A percentile compares a stretch with the other conserved stretches of the same genome.
These are phyloP conservation scores for Epichloe coenophiala DNA, from an alignment of 2,329 filamentous ascomycete species.

Conservation along the genomic window DNA sequence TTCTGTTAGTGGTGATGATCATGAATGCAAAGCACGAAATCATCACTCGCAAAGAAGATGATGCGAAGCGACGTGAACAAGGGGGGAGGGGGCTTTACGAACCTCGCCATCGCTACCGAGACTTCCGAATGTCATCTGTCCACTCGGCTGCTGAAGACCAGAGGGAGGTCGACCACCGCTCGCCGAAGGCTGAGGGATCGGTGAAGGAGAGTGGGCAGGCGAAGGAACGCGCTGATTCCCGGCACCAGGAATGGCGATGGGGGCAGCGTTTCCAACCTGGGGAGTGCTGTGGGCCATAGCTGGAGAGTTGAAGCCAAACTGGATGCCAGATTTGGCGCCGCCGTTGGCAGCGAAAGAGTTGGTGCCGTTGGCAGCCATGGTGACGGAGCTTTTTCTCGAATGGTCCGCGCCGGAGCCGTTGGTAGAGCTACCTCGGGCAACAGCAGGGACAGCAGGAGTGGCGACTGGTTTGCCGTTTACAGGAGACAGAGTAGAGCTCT, in stretches of 20 bases:
- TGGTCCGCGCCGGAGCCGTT: slow-evolving; percentile 65
- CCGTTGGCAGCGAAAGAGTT: slow-evolving; percentile 68
- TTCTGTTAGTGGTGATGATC: slow-evolving; percentile 5
- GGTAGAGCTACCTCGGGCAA: slow-evolving; percentile 47
- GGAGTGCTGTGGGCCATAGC: slow-evolving; percentile 54
- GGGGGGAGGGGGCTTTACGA: slow-evolving; percentile 27
- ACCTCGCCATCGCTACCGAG: slow-evolving; percentile 71
- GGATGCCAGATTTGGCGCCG: slow-evolving; percentile 51
- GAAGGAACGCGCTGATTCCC: slow-evolving; percentile 60
- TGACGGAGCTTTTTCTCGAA: slow-evolving; percentile 76
- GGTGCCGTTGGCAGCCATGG: slow-evolving; percentile 74
- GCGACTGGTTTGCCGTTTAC: slow-evolving; percentile 74
- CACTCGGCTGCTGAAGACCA: slow-evolving; percentile 52
- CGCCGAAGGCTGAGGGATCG: slow-evolving; percentile 77
- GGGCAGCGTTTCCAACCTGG: slow-evolving; percentile 38
- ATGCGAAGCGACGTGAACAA: slow-evolving; percentile 5
- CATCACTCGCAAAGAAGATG: slow-evolving; percentile 1
- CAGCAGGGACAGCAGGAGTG: slow-evolving; percentile 53
- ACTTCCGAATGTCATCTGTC: slow-evolving; percentile 69
- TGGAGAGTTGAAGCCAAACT: slow-evolving; percentile 71
- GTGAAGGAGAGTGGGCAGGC: slow-evolving; percentile 78
- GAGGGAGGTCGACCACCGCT: slow-evolving; percentile 80
- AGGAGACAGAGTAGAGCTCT: slow-evolving; percentile 56
- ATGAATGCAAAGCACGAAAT: neutral
- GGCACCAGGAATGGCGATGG: slow-evolving; percentile 46